Base-by-base conservation (phyloP, 2,329 filamentous ascomycete species). In the Bimuria novae-zelandiae region DNA sequence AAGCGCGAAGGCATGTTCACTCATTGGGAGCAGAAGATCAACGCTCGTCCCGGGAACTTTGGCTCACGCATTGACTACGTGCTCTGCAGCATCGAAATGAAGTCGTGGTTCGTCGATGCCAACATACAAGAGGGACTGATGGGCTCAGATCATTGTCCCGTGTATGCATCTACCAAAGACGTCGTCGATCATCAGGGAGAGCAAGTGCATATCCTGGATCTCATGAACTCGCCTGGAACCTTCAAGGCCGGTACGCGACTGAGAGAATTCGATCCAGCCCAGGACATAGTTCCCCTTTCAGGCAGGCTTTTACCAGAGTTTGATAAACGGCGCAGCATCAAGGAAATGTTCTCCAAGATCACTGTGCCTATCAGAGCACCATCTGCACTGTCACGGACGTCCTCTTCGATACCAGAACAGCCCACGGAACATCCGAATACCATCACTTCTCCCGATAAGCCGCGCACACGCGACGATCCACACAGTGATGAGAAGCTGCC, bases 141-240 rank as follows among this genome's bases (percentile, higher is more conserved):
- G 77, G 94, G 94, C 0, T 97, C 93, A 1, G 94, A 99, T 68
- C 94, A 99, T 72, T 99, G 94, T 64, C 94, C 94, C 0, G 93
- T 97, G 1, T 97, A 89, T 71, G 91, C 87, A 0, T 81, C 83
- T 2, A 79, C 95, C 21, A 84, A 86, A 16, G 84, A 92, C 30
- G 77, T 67, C 2, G 83, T 96, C 1, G 64, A 67, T 0, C 60
- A 82, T 5, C 73, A 80, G 12, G 81, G 77, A 0, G 64, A 77
- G 39, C 73, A 83, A 40, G 70, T 82, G 2, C 71, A 86, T 60
- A 77, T 91, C 2, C 73, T 80, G 23, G 91, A 97, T 66, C 72
- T 94, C 45, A 84, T 97, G 82, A 97, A 94, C 61, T 88, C 89
- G 0, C 68, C 79, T 1, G 89, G 85, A 7, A 83, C 89, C 71